Base-by-base conservation (phyloP, 1,284 basidiomycete species). In the Pseudozyma sp. region DNA sequence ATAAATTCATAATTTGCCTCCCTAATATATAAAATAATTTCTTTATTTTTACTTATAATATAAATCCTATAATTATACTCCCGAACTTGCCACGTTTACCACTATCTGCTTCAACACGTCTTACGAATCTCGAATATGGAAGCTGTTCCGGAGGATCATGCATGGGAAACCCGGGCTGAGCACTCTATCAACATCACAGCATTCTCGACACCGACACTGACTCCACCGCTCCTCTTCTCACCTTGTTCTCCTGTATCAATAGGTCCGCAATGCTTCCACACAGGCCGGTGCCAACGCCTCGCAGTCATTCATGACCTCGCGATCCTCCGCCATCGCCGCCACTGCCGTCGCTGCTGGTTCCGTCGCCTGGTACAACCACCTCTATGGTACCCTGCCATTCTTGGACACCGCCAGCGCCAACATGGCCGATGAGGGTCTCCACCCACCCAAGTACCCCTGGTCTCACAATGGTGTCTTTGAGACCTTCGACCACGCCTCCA, bases 301-400 rank as follows among this genome's bases (percentile, higher is more conserved):
- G 49, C 74, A 73, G 73, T 77, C 88, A 42, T 83, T 88, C 69
- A 64, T 91, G 77, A 89, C 89, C 78, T 96, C 94, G 66, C 91
- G 91, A 81, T 88, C 92, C 56, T 90, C 93, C 48, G 88, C 95
- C 66, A 89, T 90, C 68, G 91, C 92, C 64, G 90, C 92, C 71
- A 91, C 94, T 50, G 88, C 92, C 71, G 87, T 92, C 84, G 90
- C 95, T 53, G 92, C 89, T 75, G 95, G 96, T 69, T 92, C 95
- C 45, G 89, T 96, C 85, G 94, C 93, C 62, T 96, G 93, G 94
- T 99, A 99, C 89, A 91, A 92, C 81, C 92, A 96, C 86, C 89
- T 96, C 62, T 98, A 94, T 86, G 97, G 95, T 77, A 88, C 90
- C 35, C 58, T 81, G 9, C 82, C 82, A 49, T 82, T 82, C 66